These are phyloP conservation scores for Ambrosiella xylebori DNA, from an alignment of 2,329 filamentous ascomycete genomes.

Conservation along the genomic window DNA sequence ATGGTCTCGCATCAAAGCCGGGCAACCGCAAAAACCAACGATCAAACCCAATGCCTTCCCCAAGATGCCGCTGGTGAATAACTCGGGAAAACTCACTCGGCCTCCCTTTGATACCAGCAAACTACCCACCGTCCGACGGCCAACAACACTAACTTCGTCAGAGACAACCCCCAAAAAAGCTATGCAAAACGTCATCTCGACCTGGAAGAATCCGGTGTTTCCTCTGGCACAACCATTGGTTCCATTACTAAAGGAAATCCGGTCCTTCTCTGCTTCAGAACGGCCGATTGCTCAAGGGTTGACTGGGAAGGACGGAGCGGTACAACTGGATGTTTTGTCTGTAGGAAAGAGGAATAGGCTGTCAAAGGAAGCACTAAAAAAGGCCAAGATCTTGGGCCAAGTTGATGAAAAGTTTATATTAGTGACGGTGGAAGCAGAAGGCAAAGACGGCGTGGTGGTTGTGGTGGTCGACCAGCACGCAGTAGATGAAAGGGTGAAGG, in stretches of 20 bases:
- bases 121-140: background rate
- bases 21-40: constrained; percentile 1
- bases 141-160: background rate
- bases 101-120: constrained; percentile 11
- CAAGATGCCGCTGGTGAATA: constrained; percentile 2
- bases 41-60: constrained; percentile 5
- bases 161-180: constrained; percentile 25
- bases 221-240: constrained; percentile 28
- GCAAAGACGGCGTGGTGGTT: constrained; percentile 38
- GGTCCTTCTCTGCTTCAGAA: constrained; percentile 9
- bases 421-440: constrained; percentile 25
- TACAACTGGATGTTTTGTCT: constrained; percentile 6
- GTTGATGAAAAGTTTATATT: constrained; percentile 86
- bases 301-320: constrained; percentile 14
- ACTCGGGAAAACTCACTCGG: constrained; percentile 10
- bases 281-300: background rate
- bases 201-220: constrained; percentile 68
- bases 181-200: constrained; percentile 41
- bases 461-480: constrained; percentile 78
- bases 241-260: constrained; percentile 20
- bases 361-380: constrained; percentile 41
- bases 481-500: constrained; percentile 69
- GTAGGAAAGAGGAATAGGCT: constrained; percentile 26
- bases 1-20: constrained; percentile 21
- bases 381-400: constrained; percentile 56